Evolutionary conservation across 495 filamentous ascomycete species (phyloP).

Genomic region (Amphirosellinia nigrospora): DNA sequence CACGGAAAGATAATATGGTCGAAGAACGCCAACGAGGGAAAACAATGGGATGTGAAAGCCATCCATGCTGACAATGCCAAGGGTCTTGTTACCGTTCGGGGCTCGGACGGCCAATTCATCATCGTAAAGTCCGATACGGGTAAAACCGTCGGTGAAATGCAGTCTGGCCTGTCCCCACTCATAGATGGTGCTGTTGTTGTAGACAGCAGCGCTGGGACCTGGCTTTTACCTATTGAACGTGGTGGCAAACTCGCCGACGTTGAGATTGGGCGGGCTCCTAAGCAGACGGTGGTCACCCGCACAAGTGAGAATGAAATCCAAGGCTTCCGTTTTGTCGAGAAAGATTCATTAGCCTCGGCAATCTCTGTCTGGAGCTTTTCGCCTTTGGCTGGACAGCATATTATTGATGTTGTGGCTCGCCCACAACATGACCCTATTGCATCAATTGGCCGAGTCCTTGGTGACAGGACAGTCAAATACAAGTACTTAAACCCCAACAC

Average conservation of each 20-base stretch:
- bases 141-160: constrained; percentile 52
- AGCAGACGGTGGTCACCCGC: constrained; percentile 65
- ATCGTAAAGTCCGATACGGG: constrained; percentile 64
- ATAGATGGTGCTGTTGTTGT: constrained; percentile 57
- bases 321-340: constrained; percentile 59
- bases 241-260: constrained; percentile 52
- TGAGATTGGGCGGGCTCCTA: constrained; percentile 46
- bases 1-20: constrained; percentile 80
- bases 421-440: constrained; percentile 85
- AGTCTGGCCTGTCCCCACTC: constrained; percentile 41
- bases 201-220: constrained; percentile 55
- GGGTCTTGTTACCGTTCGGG: constrained; percentile 64
- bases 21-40: constrained; percentile 60
- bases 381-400: constrained; percentile 67
- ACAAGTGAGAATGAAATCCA: constrained; percentile 65
- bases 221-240: constrained; percentile 55
- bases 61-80: constrained; percentile 62
- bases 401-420: constrained; percentile 68
- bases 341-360: constrained; percentile 52
- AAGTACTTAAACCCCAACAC: constrained; percentile 95
- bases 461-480: constrained; percentile 90
- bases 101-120: constrained; percentile 62
- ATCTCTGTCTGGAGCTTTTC: constrained; percentile 76
- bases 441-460: constrained; percentile 92
- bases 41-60: constrained; percentile 70